Conservation (phyloP, 768 basidiomycete genomes). For the Podaxis rugospora region DNA sequence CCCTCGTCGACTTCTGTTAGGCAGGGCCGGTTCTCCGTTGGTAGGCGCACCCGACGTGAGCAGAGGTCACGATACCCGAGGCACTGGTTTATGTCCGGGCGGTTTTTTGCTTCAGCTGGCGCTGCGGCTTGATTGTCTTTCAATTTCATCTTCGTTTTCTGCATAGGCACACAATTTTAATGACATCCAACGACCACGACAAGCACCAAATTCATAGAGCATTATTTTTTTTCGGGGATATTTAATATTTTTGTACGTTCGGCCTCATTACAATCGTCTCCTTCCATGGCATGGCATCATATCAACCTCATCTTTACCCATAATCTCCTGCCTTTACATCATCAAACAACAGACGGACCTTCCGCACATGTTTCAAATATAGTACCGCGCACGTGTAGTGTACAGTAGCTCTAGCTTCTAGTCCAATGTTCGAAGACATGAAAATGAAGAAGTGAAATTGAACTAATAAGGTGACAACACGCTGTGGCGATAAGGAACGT, state of each 20-base stretch:
- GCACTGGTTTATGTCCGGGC: conserved; percentile 52
- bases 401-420: neutral
- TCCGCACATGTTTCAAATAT: conserved; percentile 1
- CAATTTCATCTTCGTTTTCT: neutral
- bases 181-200: neutral
- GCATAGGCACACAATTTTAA: conserved; percentile 1
- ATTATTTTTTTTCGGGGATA: conserved; percentile 8
- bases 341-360: neutral
- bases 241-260: neutral
- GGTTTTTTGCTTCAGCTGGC: conserved; percentile 42
- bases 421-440: neutral
- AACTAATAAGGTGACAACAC: neutral
- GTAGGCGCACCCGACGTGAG: conserved; percentile 8
- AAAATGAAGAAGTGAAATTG: conserved; percentile 7
- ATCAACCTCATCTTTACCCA: neutral
- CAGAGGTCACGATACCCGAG: conserved; percentile 32
- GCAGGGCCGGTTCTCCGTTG: conserved; percentile 23
- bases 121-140: conserved; percentile 19
- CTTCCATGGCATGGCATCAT: conserved; percentile 5
- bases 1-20: conserved; percentile 14
- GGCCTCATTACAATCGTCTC: neutral
- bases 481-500: neutral
- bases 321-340: neutral
- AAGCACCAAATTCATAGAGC: conserved; percentile 10
- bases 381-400: conserved; percentile 2